Evolutionary conservation across 1,284 basidiomycete genomes (phyloP), one percentile per base, ranked within the genome.

Genomic region (Ganoderma sinense): DNA sequence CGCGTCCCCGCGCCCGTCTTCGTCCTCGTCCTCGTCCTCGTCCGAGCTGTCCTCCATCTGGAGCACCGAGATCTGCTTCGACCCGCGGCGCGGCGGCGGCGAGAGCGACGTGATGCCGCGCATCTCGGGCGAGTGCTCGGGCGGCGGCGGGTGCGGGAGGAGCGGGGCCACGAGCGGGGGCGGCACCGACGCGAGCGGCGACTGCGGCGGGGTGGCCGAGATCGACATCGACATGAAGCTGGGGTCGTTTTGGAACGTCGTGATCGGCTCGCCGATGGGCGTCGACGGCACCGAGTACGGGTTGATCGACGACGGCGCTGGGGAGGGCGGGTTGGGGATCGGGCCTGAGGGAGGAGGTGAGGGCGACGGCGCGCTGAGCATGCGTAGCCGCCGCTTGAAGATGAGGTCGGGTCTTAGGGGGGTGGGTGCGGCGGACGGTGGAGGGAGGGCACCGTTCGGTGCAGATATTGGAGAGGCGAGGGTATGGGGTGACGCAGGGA

Each of bases 251-350:
- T 85, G 87, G 62, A 84, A 77, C 66, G 83, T 85, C 39, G 80
- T 80, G 68, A 91, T 91, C 67, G 86, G 90, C 74, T 89, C 89
- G 29, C 87, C 88, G 45, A 90, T 88, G 29, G 85, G 88, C 23
- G 75, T 75, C 31, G 71, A 62, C 61, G 71, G 78, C 66, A 71
- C 73, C 67, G 73, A 79, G 73, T 75, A 75, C 14, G 76, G 76
- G 66, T 74, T 74, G 69, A 76, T 76, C 36, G 74, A 70, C 55
- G 78, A 78, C 29, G 76, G 72, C 29, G 73, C 69, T 8, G 76
- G 75, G n/a, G 76, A 72, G 31, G 68, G 73, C 29, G 67, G 73
- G 26, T 69, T 72, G 63, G 58, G 75, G 51, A 74, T 77, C 31
- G 68, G 77, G 58, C 71, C 74, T 23, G 68, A 74, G 13, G 73